A percentile compares a stretch with the other conserved stretches of the same genome.
Evolutionary conservation across 768 basidiomycete species (phyloP).

Genomic region (Strobilomyces confusus): DNA sequence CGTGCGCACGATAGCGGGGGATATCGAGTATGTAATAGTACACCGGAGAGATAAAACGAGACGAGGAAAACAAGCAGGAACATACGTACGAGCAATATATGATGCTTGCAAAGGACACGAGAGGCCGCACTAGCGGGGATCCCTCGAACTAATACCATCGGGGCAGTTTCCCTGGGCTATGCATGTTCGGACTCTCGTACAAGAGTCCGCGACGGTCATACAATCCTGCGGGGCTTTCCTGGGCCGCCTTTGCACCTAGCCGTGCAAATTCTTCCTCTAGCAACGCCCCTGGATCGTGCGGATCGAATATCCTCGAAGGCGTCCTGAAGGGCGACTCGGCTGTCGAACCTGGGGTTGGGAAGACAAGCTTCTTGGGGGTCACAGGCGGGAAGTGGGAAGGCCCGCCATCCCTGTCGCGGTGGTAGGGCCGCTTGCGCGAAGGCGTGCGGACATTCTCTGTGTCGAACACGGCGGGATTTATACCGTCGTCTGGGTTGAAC

Average conservation of each 20-base stretch:
- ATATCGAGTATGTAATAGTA: slow-evolving; percentile 6
- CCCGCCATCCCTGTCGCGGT: slow-evolving; percentile 21
- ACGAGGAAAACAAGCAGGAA: background rate
- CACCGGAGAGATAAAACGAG: slow-evolving; percentile 12
- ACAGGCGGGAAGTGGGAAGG: slow-evolving; percentile 31
- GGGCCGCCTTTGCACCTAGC: slow-evolving; percentile 38
- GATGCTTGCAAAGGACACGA: background rate
- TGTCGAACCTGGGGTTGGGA: slow-evolving; percentile 25
- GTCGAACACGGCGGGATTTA: slow-evolving; percentile 37
- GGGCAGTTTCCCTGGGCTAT: slow-evolving; percentile 52
- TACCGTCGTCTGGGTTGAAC: slow-evolving; percentile 26
- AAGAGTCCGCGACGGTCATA: slow-evolving; percentile 59
- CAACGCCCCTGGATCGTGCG: slow-evolving; percentile 63
- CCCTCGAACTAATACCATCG: slow-evolving; percentile 43
- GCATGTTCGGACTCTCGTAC: slow-evolving; percentile 69
- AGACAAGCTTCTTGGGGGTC: slow-evolving; percentile 43
- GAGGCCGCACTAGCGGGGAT: background rate
- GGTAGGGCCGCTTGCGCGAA: slow-evolving; percentile 38
- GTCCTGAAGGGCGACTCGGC: slow-evolving; percentile 47
- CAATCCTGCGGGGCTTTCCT: slow-evolving; percentile 64
- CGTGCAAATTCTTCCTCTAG: slow-evolving; percentile 72
- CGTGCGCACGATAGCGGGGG: background rate
- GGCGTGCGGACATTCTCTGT: slow-evolving; percentile 42
- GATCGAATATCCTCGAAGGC: slow-evolving; percentile 56
- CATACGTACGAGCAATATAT: background rate